Conservation (phyloP, 2,329 filamentous ascomycete genomes). For the Paraphoma chrysanthemicola region DNA sequence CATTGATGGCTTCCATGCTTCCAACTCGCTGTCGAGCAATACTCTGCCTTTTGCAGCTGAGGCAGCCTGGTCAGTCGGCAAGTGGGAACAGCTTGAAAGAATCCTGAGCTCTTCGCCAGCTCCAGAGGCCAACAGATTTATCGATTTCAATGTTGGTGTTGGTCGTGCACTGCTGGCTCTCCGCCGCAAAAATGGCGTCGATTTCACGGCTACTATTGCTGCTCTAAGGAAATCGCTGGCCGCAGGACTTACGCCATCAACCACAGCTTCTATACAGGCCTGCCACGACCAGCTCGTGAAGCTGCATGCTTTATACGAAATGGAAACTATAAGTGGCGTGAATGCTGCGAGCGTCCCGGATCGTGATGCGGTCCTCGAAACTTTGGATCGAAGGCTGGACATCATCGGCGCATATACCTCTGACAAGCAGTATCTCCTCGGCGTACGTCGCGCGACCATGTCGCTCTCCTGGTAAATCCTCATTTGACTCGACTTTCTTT, state of each 20-base stretch:
- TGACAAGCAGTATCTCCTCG: conserved; percentile 93
- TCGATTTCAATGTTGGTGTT: conserved; percentile 84
- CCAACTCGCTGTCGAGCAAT: conserved; percentile 39
- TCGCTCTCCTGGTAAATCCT: conserved; percentile 70
- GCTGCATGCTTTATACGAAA: conserved; percentile 84
- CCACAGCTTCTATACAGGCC: conserved; percentile 80
- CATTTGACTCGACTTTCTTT: background rate
- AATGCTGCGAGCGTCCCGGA: conserved; percentile 42
- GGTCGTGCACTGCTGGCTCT: conserved; percentile 71
- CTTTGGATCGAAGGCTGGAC: conserved; percentile 79
- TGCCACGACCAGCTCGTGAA: conserved; percentile 86
- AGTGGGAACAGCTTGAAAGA: conserved; percentile 77
- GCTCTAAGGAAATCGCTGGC: conserved; percentile 74
- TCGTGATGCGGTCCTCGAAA: conserved; percentile 53
- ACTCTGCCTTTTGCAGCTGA: conserved; percentile 87
- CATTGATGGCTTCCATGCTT: conserved; percentile 73
- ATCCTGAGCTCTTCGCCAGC: conserved; percentile 61
- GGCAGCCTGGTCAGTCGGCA: conserved; percentile 87
- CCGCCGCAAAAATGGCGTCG: conserved; percentile 57
- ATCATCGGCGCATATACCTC: conserved; percentile 86
- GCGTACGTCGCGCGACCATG: conserved; percentile 87
- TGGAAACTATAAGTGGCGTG: conserved; percentile 74
- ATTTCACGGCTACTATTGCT: conserved; percentile 66
- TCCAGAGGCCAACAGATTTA: conserved; percentile 42
- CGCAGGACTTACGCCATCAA: conserved; percentile 75